Conservation (phyloP, 805 yeast species). For the Metschnikowia gelsemii region DNA sequence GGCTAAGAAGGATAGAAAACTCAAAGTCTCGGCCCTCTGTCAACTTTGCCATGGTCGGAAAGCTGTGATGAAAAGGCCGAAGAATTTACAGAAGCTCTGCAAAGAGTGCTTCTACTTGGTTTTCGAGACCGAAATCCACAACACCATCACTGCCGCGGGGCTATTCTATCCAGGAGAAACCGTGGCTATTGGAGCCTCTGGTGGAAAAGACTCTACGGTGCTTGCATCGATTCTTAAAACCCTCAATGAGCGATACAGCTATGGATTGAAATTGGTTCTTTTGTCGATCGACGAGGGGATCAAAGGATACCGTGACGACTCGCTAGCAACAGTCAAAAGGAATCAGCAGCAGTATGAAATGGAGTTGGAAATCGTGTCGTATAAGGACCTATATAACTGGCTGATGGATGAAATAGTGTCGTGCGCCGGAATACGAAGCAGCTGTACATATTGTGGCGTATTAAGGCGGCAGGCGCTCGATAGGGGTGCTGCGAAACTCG, state of each 20-base stretch:
- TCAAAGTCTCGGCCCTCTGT: slow-evolving; percentile 55
- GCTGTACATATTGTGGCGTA: slow-evolving; percentile 98
- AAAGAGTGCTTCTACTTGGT: slow-evolving; percentile 85
- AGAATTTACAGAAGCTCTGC: slow-evolving; percentile 85
- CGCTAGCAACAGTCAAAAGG: slow-evolving; percentile 93
- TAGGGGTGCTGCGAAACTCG: slow-evolving; percentile 87
- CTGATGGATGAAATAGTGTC: slow-evolving; percentile 97
- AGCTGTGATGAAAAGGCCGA: slow-evolving; percentile 89
- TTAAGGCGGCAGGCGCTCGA: slow-evolving; percentile 94
- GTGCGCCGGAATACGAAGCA: slow-evolving; percentile 88
- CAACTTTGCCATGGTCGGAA: slow-evolving; percentile 80
- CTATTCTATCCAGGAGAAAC: slow-evolving; percentile 79
- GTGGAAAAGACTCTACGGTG: slow-evolving; percentile 98
- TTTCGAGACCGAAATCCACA: slow-evolving; percentile 93
- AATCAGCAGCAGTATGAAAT: slow-evolving; percentile 82
- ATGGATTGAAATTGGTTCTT: slow-evolving; percentile 81
- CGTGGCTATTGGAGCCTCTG: slow-evolving; percentile 97
- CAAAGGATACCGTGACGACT: slow-evolving; percentile 94
- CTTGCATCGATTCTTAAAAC: slow-evolving; percentile 84
- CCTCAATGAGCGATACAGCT: slow-evolving; percentile 81
- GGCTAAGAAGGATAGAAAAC: slow-evolving; percentile 4
- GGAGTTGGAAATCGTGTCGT: slow-evolving; percentile 79
- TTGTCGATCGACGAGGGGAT: slow-evolving; percentile 96
- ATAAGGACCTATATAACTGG: slow-evolving; percentile 91
- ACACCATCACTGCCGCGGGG: slow-evolving; percentile 70